A percentile compares a stretch with the other conserved stretches of the same genome.
Conservation (phyloP, 2,329 filamentous ascomycete genomes). For the Dactylellina drechsleri region DNA sequence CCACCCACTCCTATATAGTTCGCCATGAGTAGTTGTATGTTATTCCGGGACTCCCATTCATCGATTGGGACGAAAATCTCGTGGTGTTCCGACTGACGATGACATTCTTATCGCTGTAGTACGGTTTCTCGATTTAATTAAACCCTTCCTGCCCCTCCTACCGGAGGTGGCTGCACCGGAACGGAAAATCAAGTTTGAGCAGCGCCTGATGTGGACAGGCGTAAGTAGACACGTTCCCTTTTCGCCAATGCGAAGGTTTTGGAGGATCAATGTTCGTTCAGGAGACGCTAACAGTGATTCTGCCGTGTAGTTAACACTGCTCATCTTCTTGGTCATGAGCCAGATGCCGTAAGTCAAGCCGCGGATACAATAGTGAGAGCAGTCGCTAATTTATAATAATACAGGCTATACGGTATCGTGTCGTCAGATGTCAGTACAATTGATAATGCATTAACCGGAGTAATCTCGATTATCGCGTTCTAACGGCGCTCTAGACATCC, state of each 20-base stretch:
- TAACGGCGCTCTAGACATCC: slow-evolving; percentile 71
- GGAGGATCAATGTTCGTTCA: neutral
- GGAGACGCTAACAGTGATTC: slow-evolving; percentile 51
- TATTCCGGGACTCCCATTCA: slow-evolving; percentile 55
- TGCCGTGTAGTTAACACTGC: slow-evolving; percentile 74
- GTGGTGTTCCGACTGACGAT: slow-evolving; percentile 30
- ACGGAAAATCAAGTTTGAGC: slow-evolving; percentile 98
- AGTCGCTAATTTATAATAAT: slow-evolving; percentile 33
- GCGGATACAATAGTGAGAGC: neutral
- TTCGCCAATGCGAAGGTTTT: slow-evolving; percentile 6
- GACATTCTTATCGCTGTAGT: slow-evolving; percentile 67
- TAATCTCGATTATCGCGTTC: slow-evolving; percentile 33
- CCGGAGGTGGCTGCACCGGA: slow-evolving; percentile 98
- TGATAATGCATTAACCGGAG: neutral
- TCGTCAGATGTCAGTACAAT: slow-evolving; percentile 74
- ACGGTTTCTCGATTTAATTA: slow-evolving; percentile 99
- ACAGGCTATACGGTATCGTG: slow-evolving; percentile 88
- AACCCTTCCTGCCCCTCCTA: slow-evolving; percentile 99
- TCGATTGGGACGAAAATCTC: slow-evolving; percentile 49
- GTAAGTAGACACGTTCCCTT: slow-evolving; percentile 61
- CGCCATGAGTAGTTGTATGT: slow-evolving; percentile 59
- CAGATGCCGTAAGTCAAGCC: slow-evolving; percentile 78
- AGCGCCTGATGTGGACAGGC: slow-evolving; percentile 95
- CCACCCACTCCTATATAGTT: slow-evolving; percentile 52
- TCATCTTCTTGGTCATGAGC: slow-evolving; percentile 99